Percentiles rank a stretch among this genome's conserved stretches.
Evolutionary conservation across 805 yeast species (phyloP).

Genomic region (Candida manassasensis): DNA sequence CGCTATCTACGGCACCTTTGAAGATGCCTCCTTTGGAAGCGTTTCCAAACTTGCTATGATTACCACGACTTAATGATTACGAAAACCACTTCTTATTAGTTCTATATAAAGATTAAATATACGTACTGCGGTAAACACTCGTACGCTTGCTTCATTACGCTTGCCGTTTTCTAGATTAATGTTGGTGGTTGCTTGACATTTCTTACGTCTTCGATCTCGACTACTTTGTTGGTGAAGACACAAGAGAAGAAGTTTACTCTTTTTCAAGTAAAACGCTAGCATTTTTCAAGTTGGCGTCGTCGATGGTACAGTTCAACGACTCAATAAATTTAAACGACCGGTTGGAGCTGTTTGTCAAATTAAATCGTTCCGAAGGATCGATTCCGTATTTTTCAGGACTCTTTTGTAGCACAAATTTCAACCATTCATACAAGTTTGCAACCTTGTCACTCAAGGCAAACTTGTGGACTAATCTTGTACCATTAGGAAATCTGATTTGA

Average conservation of each 20-base stretch:
- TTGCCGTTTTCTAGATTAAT: too few relatives aligned
- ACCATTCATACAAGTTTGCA: conserved; percentile 53
- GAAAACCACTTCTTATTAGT: not conserved
- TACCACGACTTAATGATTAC: not conserved
- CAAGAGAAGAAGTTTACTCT: too few relatives aligned
- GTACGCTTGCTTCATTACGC: too few relatives aligned
- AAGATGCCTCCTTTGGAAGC: conserved; percentile 23
- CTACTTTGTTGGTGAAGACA: too few relatives aligned
- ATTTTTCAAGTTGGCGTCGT: conserved; percentile 74
- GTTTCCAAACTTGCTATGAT: conserved; percentile 13
- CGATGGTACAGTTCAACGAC: conserved; percentile 55
- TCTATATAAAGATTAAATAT: too few relatives aligned
- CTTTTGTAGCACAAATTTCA: conserved; percentile 52
- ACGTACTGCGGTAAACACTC: too few relatives aligned
- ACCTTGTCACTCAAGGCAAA: conserved; percentile 59
- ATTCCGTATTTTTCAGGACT: conserved; percentile 49
- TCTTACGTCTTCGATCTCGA: too few relatives aligned
- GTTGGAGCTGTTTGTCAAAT: conserved; percentile 29
- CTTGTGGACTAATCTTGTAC: conserved; percentile 73
- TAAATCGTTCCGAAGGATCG: conserved; percentile 29
- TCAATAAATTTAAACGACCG: conserved; percentile 50
- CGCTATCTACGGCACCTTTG: conserved; percentile 2
- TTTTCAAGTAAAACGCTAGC: conserved; percentile 72
- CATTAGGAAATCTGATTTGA: conserved; percentile 85
- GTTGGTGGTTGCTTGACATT: too few relatives aligned